Evolutionary conservation across 192 early-diverging fungal species (phyloP).

Genomic region (Kickxella alabastrina): DNA sequence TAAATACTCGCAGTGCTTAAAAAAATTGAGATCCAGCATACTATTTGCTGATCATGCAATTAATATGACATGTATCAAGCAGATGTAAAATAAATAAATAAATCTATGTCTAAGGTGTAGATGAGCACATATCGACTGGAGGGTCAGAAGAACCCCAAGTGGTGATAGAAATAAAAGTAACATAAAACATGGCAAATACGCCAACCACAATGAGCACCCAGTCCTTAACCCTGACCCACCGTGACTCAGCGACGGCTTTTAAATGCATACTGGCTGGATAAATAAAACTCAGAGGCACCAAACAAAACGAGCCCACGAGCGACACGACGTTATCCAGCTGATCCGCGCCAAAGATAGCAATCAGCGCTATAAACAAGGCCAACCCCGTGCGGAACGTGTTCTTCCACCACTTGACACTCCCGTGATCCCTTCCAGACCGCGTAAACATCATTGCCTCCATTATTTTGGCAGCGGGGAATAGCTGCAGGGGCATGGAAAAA

Average conservation of each 20-base stretch:
- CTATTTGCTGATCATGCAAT: too few relatives aligned
- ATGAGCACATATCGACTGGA: conserved; percentile 25
- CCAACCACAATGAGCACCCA: conserved; percentile 66
- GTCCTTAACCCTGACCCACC: conserved; percentile 55
- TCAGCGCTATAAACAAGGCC: conserved; percentile 63
- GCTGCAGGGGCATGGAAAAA: conserved; percentile 89
- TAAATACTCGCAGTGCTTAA: too few relatives aligned
- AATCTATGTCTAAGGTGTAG: conserved; percentile 14
- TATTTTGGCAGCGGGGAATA: conserved; percentile 94
- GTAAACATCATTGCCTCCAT: conserved; percentile 82
- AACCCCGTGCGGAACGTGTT: conserved; percentile 72
- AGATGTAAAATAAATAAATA: not conserved
- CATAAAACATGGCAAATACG: conserved; percentile 73
- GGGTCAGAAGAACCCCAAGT: conserved; percentile 44
- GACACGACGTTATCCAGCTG: conserved; percentile 82
- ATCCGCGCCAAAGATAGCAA: conserved; percentile 76
- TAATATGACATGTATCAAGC: too few relatives aligned
- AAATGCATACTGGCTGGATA: conserved; percentile 88
- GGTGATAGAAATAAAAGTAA: conserved; percentile 55
- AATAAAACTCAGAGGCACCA: conserved; percentile 77
- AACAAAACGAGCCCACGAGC: conserved; percentile 79
- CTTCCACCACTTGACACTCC: conserved; percentile 80
- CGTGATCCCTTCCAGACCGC: conserved; percentile 73
- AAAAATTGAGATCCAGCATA: too few relatives aligned
- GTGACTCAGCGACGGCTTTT: conserved; percentile 57